Conservation (phyloP, 2,329 filamentous ascomycete species). For the Colletotrichum sp. region DNA sequence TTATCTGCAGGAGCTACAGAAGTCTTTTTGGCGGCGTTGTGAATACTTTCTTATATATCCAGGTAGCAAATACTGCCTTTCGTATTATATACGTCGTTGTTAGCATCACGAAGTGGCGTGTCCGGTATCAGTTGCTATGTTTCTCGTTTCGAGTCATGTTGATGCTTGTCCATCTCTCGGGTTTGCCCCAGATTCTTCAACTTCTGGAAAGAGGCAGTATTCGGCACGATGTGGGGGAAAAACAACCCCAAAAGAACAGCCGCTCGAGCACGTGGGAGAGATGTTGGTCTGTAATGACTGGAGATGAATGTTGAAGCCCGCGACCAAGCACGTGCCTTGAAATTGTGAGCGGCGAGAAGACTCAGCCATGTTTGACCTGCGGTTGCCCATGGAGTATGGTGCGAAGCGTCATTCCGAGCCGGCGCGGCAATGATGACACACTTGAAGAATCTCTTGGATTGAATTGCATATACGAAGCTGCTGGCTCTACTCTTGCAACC, state of each 20-base stretch:
- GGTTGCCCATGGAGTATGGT: not conserved
- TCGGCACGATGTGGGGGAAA: not conserved
- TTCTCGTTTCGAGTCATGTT: not conserved
- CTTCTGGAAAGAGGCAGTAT: not conserved
- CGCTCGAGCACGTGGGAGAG: not conserved
- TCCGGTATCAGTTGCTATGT: rapidly evolving
- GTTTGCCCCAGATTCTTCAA: not conserved
- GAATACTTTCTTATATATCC: not conserved
- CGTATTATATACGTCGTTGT: not conserved
- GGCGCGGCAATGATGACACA: rapidly evolving
- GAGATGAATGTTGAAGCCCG: rapidly evolving
- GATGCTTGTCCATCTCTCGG: not conserved
- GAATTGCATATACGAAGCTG: not conserved
- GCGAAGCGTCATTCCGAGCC: not conserved
- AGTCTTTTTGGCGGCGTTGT: not conserved
- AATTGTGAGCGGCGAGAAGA: not conserved
- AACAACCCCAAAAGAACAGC: not conserved
- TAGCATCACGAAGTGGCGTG: not conserved
- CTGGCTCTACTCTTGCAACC: not conserved
- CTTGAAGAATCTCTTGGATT: not conserved
- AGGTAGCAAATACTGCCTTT: not conserved
- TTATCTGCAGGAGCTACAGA: not conserved
- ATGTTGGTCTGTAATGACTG: rapidly evolving
- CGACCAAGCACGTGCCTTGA: not conserved
- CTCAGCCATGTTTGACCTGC: not conserved